phyloP scores from a whole-genome alignment of 208 protist species.

The Naegleria fowleri region DNA sequence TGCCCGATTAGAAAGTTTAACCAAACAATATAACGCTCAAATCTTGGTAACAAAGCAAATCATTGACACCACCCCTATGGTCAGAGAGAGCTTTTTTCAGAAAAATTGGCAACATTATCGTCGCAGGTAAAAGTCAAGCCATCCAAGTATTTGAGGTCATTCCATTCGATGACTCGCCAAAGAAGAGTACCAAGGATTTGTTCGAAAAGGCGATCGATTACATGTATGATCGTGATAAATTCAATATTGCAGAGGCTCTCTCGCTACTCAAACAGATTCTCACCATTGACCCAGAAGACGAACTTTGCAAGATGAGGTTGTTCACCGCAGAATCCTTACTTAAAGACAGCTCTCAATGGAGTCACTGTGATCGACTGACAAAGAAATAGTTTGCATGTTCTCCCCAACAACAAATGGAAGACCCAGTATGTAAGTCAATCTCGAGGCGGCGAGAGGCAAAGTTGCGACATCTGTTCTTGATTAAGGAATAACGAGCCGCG shows the following conservation, averaged over 20 bases:
- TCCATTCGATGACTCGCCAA: neutral
- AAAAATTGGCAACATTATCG: neutral
- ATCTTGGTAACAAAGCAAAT: neutral
- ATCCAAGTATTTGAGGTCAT: neutral
- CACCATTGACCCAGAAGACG: neutral
- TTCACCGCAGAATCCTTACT: neutral
- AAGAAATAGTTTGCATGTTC: too few species aligned
- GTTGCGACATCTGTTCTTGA: too few species aligned
- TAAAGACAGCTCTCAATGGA: neutral
- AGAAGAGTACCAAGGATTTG: neutral
- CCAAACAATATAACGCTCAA: conserved; percentile 25
- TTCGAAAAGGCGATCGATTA: neutral
- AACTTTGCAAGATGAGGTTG: neutral
- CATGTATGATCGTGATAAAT: neutral
- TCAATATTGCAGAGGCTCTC: neutral
- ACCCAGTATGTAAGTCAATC: too few species aligned
- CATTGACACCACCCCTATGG: neutral
- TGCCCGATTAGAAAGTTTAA: conserved; percentile 31
- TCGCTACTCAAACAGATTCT: neutral
- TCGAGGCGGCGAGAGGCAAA: too few species aligned
- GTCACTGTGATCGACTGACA: too few species aligned
- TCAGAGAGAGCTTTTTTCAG: neutral
- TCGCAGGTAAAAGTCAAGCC: neutral
- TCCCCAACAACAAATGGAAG: too few species aligned
- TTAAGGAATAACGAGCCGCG: too few species aligned